Evolutionary conservation across 345 rosid genomes (phyloP).

Genomic region (Linum lewisii): DNA sequence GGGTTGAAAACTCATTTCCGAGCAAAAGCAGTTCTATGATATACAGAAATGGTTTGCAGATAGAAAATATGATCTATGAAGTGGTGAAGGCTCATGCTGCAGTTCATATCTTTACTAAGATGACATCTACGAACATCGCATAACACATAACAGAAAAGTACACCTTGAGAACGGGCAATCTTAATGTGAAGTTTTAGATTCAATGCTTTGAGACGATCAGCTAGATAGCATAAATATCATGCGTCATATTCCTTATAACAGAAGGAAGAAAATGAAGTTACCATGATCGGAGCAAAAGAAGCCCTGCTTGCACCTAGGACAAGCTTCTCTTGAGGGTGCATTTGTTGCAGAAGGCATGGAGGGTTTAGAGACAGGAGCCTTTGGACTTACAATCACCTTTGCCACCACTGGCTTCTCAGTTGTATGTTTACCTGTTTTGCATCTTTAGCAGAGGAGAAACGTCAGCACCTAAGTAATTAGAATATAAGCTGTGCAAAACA

Average conservation of each 20-base stretch:
- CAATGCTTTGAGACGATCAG: too few species aligned
- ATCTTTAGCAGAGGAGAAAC: slow-evolving; percentile 41
- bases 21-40: too few species aligned
- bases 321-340: slow-evolving; percentile 47
- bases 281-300: slow-evolving; percentile 98
- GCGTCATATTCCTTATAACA: background rate
- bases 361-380: slow-evolving; percentile 25
- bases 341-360: slow-evolving; percentile 24
- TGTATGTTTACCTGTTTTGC: slow-evolving; percentile 91
- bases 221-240: background rate
- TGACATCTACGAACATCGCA: background rate
- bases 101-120: background rate
- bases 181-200: too few species aligned
- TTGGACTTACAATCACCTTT: slow-evolving; percentile 33
- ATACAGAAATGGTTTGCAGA: too few species aligned
- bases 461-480: slow-evolving; percentile 4
- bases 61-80: too few species aligned
- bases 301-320: slow-evolving; percentile 84
- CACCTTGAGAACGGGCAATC: too few species aligned
- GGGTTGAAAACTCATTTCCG: too few species aligned
- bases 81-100: background rate
- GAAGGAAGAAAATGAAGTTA: slow-evolving; percentile 16
- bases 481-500: background rate
- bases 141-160: background rate
- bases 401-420: slow-evolving; percentile 70